Evolutionary conservation across 2,329 filamentous ascomycete species (phyloP).

Genomic region (Fusarium pseudograminearum): DNA sequence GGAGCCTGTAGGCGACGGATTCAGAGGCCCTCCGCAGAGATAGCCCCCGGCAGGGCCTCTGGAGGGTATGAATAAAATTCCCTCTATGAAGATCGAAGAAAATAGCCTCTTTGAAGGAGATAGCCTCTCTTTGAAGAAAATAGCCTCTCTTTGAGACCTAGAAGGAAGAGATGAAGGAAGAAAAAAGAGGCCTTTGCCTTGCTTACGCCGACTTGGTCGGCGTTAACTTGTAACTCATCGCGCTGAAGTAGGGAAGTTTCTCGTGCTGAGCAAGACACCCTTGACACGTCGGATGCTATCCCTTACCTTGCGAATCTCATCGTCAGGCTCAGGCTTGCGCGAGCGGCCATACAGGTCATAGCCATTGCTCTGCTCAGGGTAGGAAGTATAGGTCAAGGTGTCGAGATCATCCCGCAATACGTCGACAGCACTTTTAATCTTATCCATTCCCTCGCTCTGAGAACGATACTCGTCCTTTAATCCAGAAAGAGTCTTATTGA

Average conservation of each 20-base stretch:
- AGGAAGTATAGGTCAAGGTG: constrained; percentile 62
- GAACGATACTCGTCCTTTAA: constrained; percentile 59
- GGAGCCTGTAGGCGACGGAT: too few species aligned
- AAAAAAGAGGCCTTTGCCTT: too few species aligned
- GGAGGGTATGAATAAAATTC: too few species aligned
- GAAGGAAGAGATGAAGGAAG: too few species aligned
- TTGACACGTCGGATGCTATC: constrained; percentile 83
- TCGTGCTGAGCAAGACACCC: constrained; percentile 79
- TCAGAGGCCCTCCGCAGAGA: too few species aligned
- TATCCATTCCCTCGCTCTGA: constrained; percentile 63
- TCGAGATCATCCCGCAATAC: constrained; percentile 76
- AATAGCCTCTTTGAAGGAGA: too few species aligned
- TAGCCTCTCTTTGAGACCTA: too few species aligned
- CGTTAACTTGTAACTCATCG: too few species aligned
- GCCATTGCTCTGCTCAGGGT: constrained; percentile 53
- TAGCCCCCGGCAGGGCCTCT: too few species aligned
- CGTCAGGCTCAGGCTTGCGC: constrained; percentile 67
- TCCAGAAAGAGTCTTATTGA: constrained; percentile 58
- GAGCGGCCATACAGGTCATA: constrained; percentile 59
- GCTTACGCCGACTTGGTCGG: too few species aligned
- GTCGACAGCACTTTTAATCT: constrained; percentile 65
- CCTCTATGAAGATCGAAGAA: too few species aligned
- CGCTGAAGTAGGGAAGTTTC: constrained; percentile 73
- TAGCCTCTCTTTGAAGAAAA: too few species aligned
- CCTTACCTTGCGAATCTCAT: constrained; percentile 79